phyloP scores from a whole-genome alignment of 225 moss, liverwort and hornwort genomes.

The Polytrichum formosum region DNA sequence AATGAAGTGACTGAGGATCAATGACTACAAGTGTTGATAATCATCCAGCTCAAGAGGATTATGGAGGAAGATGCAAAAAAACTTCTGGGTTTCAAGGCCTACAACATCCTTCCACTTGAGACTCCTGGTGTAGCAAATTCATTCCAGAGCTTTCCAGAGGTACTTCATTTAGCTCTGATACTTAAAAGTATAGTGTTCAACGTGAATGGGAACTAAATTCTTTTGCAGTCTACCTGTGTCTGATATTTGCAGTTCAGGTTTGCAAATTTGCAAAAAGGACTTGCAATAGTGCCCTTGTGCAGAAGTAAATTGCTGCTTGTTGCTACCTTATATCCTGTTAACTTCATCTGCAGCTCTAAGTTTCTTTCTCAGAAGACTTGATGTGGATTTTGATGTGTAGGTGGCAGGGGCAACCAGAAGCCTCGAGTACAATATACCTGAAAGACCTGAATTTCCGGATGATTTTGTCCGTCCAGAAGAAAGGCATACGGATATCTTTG shows the following conservation, averaged over 20 bases:
- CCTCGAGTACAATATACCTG: constrained; percentile 48
- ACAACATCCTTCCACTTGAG: constrained; percentile 93
- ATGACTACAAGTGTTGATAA: not conserved
- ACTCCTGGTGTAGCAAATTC: constrained; percentile 89
- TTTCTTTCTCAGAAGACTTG: not conserved
- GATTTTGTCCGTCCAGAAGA: constrained; percentile 52
- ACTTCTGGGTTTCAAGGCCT: constrained; percentile 79
- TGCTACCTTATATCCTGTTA: no score
- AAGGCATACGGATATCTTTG: constrained; percentile 75
- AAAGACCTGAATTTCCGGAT: constrained; percentile 74
- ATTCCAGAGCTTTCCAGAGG: constrained; percentile 85
- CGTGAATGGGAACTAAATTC: no score
- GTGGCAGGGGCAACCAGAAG: constrained; percentile 69
- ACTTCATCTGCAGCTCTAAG: not conserved
- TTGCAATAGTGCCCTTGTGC: no score
- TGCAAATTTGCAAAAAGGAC: no score
- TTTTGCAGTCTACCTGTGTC: no score
- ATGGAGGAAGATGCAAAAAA: constrained; percentile 93
- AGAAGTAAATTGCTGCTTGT: no score
- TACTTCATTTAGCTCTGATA: constrained; percentile 8
- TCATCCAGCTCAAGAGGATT: constrained; percentile 66
- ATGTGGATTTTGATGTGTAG: constrained; percentile 21
- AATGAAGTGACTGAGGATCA: no score
- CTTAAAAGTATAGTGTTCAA: no score
- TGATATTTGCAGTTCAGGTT: no score